A percentile compares a stretch with the other conserved stretches of the same genome.
phyloP scores from a whole-genome alignment of 352 stramenopile genomes.

The Phytophthora multivora region DNA sequence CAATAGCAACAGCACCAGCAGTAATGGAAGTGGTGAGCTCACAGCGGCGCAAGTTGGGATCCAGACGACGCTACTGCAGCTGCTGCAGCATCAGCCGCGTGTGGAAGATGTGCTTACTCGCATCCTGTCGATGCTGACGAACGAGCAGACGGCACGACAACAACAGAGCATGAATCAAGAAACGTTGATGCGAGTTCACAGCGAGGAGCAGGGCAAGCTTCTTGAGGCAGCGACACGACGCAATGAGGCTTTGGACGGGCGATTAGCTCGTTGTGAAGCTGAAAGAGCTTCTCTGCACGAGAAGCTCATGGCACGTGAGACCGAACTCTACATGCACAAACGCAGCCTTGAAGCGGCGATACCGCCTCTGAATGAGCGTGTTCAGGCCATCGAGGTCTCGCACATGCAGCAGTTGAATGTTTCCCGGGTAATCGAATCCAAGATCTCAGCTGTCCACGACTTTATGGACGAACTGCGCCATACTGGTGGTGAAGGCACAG shows the following conservation, averaged over 20 bases:
- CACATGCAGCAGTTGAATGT: slow-evolving; percentile 33
- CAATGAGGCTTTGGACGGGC: slow-evolving; percentile 41
- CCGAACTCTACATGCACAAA: slow-evolving; percentile 48
- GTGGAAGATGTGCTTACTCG: slow-evolving; percentile 40
- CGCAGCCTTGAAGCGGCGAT: slow-evolving; percentile 28
- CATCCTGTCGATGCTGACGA: slow-evolving; percentile 39
- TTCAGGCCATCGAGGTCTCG: slow-evolving; percentile 45
- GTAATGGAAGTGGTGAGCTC: slow-evolving; percentile 27
- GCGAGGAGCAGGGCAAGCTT: slow-evolving; percentile 36
- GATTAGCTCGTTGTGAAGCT: slow-evolving; percentile 30
- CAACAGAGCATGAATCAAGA: slow-evolving; percentile 32
- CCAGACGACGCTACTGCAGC: slow-evolving; percentile 41
- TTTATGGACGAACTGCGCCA: slow-evolving; percentile 64
- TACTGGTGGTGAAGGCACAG: slow-evolving; percentile 49
- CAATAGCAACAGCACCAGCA: slow-evolving; percentile 36
- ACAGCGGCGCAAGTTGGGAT: slow-evolving; percentile 34
- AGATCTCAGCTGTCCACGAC: slow-evolving; percentile 66
- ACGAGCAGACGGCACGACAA: slow-evolving; percentile 29
- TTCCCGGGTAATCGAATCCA: slow-evolving; percentile 52
- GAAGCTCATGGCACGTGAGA: slow-evolving; percentile 51
- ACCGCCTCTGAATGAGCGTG: slow-evolving; percentile 30
- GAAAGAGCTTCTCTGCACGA: slow-evolving; percentile 42
- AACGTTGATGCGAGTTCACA: slow-evolving; percentile 30
- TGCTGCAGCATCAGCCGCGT: slow-evolving; percentile 39
- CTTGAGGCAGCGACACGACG: slow-evolving; percentile 33